A percentile compares a stretch with the other conserved stretches of the same genome.
Conservation (phyloP, 2,329 filamentous ascomycete species). For the Berkeleyomyces basicola region DNA sequence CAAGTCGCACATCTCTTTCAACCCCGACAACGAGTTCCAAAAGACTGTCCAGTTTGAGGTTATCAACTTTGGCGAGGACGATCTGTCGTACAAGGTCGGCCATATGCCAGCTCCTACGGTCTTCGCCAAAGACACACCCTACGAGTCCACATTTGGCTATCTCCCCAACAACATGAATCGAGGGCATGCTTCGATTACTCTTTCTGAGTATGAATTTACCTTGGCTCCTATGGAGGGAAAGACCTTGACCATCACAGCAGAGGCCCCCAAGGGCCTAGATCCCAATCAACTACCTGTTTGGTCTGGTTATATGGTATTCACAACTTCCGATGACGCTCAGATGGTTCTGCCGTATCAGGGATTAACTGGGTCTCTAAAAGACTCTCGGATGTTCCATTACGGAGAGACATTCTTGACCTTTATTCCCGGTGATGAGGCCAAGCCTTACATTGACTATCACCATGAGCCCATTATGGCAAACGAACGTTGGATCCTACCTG, state of each 20-base stretch:
- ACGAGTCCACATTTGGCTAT: too few relatives aligned
- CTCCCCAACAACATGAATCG: constrained; percentile 31
- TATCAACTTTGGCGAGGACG: constrained; percentile 32
- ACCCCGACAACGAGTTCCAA: constrained; percentile 43
- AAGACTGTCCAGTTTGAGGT: constrained; percentile 35
- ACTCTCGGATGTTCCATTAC: constrained; percentile 22
- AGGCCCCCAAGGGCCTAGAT: constrained; percentile 19
- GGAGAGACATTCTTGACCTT: constrained; percentile 19
- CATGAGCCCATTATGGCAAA: constrained; percentile 22
- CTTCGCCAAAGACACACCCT: constrained; percentile 30
- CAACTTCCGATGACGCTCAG: constrained; percentile 22
- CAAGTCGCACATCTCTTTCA: constrained; percentile 43
- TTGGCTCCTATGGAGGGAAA: constrained; percentile 18
- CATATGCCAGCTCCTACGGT: constrained; percentile 34
- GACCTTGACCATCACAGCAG: constrained; percentile 20
- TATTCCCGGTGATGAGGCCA: constrained; percentile 17
- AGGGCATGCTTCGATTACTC: constrained; percentile 27
- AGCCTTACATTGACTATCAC: constrained; percentile 13
- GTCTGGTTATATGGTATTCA: constrained; percentile 27
- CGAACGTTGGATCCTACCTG: constrained; percentile 17
- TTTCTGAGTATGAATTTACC: constrained; percentile 28
- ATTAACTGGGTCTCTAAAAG: constrained; percentile 20
- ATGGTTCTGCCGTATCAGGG: constrained; percentile 27
- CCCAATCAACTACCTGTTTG: constrained; percentile 24
- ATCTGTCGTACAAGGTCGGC: constrained; percentile 34